Evolutionary conservation across 352 stramenopile genomes (phyloP).

Genomic region (Elongisporangium undulatum): DNA sequence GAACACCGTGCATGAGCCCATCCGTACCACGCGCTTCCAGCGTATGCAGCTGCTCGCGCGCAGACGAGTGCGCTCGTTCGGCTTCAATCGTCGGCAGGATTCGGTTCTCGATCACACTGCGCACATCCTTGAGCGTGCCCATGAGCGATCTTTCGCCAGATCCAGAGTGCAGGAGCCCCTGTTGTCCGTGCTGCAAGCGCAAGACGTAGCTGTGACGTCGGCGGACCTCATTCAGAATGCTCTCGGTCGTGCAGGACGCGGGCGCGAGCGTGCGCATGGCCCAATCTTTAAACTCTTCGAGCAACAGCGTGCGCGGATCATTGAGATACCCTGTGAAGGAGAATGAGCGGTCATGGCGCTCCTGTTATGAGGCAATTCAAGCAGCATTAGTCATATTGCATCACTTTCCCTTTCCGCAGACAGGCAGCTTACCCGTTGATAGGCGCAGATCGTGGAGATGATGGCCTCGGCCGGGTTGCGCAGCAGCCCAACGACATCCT

Average conservation of each 20-base stretch:
- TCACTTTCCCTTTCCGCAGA: background rate
- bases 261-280: constrained; percentile 73
- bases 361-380: constrained; percentile 16
- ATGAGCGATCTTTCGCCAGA: constrained; percentile 71
- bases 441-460: constrained; percentile 84
- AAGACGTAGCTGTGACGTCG: constrained; percentile 73
- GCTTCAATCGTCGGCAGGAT: constrained; percentile 79
- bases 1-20: constrained; percentile 81
- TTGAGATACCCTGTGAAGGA: constrained; percentile 80
- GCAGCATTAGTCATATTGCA: constrained; percentile 6
- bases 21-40: constrained; percentile 73
- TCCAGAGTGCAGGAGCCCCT: constrained; percentile 76
- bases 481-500: constrained; percentile 75
- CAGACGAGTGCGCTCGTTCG: constrained; percentile 75
- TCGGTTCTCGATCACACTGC: constrained; percentile 71
- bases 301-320: constrained; percentile 71
- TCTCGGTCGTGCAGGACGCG: constrained; percentile 72
- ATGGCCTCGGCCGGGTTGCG: constrained; percentile 79
- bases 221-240: constrained; percentile 70
- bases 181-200: constrained; percentile 72
- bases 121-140: constrained; percentile 77
- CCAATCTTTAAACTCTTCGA: constrained; percentile 87
- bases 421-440: constrained; percentile 38
- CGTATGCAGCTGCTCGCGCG: constrained; percentile 74
- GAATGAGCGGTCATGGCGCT: constrained; percentile 73